phyloP scores from a whole-genome alignment of 2,329 filamentous ascomycete species.

The Mycocentrospora acerina region DNA sequence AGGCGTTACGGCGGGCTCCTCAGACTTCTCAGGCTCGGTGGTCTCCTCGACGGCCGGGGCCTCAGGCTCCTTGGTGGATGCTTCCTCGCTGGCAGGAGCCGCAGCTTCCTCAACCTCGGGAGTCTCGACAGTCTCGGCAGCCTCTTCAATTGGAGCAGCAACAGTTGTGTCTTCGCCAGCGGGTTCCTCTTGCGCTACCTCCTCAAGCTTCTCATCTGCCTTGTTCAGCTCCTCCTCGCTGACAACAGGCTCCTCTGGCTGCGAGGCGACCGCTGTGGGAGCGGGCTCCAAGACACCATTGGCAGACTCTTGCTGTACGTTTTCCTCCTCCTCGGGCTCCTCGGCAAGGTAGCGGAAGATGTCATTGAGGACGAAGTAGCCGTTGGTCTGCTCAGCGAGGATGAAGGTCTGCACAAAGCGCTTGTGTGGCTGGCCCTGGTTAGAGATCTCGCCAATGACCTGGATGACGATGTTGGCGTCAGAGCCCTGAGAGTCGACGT shows the following conservation, averaged over 20 bases:
- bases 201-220: constrained; percentile 76
- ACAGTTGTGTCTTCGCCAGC: constrained; percentile 26
- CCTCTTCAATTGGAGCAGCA: constrained; percentile 41
- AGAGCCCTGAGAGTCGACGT: constrained; percentile 94
- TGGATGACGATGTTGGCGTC: constrained; percentile 94
- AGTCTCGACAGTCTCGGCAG: constrained; percentile 37
- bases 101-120: constrained; percentile 44
- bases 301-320: constrained; percentile 40
- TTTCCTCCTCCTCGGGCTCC: constrained; percentile 69
- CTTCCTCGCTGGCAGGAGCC: constrained; percentile 42
- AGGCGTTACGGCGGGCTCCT: constrained; percentile 61
- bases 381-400: constrained; percentile 90
- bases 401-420: constrained; percentile 99
- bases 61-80: constrained; percentile 32
- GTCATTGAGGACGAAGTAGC: constrained; percentile 98
- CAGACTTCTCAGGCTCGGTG: constrained; percentile 60
- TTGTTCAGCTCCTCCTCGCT: constrained; percentile 49
- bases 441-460: constrained; percentile 96
- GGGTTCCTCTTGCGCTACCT: constrained; percentile 48
- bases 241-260: constrained; percentile 40
- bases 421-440: constrained; percentile 85
- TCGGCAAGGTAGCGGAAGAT: constrained; percentile 93
- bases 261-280: constrained; percentile 34
- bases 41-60: constrained; percentile 34
- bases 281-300: constrained; percentile 46